Evolutionary conservation across 2,329 filamentous ascomycete genomes (phyloP), one percentile per base, ranked within the genome.

Genomic region (Arthrobotrys conoides): DNA sequence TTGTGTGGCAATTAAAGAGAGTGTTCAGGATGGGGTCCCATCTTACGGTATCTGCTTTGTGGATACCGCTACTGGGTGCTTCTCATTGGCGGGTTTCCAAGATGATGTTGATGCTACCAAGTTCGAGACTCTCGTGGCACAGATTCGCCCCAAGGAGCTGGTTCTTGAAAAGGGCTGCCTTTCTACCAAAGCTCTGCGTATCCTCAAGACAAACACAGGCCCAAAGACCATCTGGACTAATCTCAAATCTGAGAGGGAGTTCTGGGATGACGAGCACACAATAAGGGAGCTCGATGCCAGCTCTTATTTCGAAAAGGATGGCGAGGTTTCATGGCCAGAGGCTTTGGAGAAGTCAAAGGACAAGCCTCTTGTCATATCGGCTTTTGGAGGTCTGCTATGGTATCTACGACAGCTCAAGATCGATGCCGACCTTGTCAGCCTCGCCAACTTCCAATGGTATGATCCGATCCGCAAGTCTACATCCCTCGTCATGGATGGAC

Each of bases 151-250:
- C 0, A 91, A 93, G 63, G 96, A 99, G 84, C 86, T 99, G 53
- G 86, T 99, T 0, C 86, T 99, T 0, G 96, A 99, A 83, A 98
- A 96, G 84, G 92, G 91, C 0, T 91, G 88, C 30, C 87, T 98
- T 33, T 97, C 94, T 0, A 90, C 91, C n/a, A 97, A 96, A 83
- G 93, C 93, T 0, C 85, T 97, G 73, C 92, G 96, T 1, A 97
- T 99, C 51, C 87, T 99, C 81, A 99, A 98, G 86, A 98, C 97
- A 84, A 98, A 96, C 84, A 97, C 94, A 0, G 89, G 90, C 0
- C 94, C 94, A 0, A 97, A 93, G 0, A 98, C 95, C 0, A 91
- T 98, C 80, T 98, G 95, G 95, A 99, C 97, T 82, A 89, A 95
- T 81, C 86, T 97, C 72, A 98, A 97, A 84, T 88, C 94, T 0